phyloP scores from a whole-genome alignment of 176 grass and related monocot species.

The Oryza punctata region DNA sequence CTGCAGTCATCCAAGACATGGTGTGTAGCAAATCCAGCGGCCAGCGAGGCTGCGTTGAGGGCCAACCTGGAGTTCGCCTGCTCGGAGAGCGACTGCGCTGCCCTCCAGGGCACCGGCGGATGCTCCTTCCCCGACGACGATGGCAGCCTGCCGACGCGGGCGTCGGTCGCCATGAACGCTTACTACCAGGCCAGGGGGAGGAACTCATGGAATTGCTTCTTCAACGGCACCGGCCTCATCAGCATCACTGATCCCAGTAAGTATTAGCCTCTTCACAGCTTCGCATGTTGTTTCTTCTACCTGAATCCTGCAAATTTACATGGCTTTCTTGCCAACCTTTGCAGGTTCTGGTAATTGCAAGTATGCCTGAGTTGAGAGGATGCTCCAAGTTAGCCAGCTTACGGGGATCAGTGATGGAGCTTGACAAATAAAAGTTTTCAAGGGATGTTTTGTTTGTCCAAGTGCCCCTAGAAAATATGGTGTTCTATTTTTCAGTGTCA shows the following conservation, averaged over 20 bases:
- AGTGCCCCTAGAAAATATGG: not conserved
- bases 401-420: too few species aligned
- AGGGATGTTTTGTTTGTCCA: not conserved
- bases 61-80: conserved; percentile 59
- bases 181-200: conserved; percentile 54
- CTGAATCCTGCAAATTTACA: not conserved
- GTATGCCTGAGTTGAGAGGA: conserved; percentile 33
- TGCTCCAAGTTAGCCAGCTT: not conserved
- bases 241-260: conserved; percentile 63
- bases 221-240: conserved; percentile 58
- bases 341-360: conserved; percentile 48
- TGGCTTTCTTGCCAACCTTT: not conserved
- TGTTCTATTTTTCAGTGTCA: not conserved
- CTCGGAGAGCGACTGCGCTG: conserved; percentile 51
- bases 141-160: not conserved
- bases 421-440: conserved; percentile 30
- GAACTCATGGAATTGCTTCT: conserved; percentile 72
- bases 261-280: not conserved
- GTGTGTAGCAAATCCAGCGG: conserved; percentile 55
- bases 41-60: not conserved
- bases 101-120: conserved; percentile 29
- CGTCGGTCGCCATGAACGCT: conserved; percentile 56
- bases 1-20: conserved; percentile 46
- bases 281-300: not conserved
- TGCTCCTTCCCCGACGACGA: conserved; percentile 15